Conservation (phyloP, 2,329 filamentous ascomycete genomes). For the Apiospora saccharicola region DNA sequence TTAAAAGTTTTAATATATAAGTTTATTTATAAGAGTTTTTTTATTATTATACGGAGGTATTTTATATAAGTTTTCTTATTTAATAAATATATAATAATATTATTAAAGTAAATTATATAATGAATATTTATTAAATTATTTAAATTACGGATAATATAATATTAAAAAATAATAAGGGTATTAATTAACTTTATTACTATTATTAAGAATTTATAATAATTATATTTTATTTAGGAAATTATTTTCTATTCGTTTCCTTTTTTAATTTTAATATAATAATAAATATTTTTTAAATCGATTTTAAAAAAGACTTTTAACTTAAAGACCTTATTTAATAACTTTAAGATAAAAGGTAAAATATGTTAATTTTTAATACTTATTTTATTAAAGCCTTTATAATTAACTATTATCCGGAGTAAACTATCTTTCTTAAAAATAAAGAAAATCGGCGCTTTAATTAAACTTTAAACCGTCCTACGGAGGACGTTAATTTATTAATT, state of each 20-base stretch:
- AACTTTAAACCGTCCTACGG: no score
- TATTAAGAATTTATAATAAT: not conserved
- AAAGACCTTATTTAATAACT: not conserved
- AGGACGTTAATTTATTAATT: no score
- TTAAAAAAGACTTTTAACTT: not conserved
- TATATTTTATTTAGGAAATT: not conserved
- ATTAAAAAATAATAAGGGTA: not conserved
- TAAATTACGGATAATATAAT: no score
- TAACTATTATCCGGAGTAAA: not conserved
- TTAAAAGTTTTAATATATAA: no score
- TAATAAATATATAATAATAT: no score
- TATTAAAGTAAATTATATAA: no score
- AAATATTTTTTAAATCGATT: not conserved
- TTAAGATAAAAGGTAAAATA: not conserved
- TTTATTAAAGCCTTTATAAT: not conserved
- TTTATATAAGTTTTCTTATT: no score
- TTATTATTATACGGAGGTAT: no score
- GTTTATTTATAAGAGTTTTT: no score
- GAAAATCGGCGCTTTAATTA: no score
- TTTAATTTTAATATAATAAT: not conserved
- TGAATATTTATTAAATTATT: no score
- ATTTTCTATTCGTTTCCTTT: not conserved
- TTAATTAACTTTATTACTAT: not conserved
- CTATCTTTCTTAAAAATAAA: no score
- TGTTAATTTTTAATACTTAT: not conserved